Conservation (phyloP, 2,329 filamentous ascomycete genomes). For the Penicillium sclerotigenum region DNA sequence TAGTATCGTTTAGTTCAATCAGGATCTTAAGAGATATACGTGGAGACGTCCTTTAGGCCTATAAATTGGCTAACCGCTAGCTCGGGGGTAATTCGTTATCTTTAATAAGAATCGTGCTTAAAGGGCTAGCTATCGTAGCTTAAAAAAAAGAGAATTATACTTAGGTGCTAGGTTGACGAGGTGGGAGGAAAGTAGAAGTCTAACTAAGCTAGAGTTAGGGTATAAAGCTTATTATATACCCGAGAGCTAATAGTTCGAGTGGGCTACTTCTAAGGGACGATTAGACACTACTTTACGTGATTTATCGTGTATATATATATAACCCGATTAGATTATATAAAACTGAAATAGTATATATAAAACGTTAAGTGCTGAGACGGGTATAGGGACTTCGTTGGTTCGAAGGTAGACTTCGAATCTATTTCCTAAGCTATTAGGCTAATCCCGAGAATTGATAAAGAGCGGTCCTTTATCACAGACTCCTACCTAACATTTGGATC, state of each 20-base stretch:
- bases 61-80: neutral
- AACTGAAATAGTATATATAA: neutral
- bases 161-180: neutral
- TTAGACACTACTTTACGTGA: neutral
- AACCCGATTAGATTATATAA: neutral
- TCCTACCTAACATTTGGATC: neutral
- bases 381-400: conserved; percentile 3
- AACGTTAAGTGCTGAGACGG: neutral
- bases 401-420: neutral
- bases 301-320: neutral
- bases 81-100: neutral
- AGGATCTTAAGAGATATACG: neutral
- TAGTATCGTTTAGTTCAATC: neutral
- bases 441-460: neutral
- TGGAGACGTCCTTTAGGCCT: neutral
- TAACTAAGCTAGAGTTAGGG: neutral
- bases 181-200: neutral
- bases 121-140: neutral
- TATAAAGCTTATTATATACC: neutral
- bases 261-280: neutral
- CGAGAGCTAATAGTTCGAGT: neutral
- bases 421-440: conserved; percentile 2
- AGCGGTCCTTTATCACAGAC: neutral
- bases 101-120: neutral
- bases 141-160: neutral